Percentiles rank a stretch among this genome's conserved stretches.
Conservation (phyloP, 495 filamentous ascomycete genomes). For the Apodospora peruviana region DNA sequence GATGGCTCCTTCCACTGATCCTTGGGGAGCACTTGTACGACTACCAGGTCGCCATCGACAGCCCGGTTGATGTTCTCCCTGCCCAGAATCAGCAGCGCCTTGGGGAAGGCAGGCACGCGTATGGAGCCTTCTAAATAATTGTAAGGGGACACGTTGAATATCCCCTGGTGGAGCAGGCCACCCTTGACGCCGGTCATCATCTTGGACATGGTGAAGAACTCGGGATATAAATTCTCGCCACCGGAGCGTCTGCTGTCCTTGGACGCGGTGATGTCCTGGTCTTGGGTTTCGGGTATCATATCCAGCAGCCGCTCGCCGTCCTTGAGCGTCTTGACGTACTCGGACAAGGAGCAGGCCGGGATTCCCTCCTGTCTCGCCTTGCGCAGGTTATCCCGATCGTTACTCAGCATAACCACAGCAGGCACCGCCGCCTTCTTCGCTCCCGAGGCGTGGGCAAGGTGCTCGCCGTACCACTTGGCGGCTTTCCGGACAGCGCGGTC, state of each 20-base stretch:
- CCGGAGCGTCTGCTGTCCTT: too few relatives aligned
- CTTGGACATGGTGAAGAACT: constrained; percentile 85
- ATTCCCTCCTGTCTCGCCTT: constrained; percentile 77
- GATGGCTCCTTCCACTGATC: constrained; percentile 96
- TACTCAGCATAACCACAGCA: constrained; percentile 84
- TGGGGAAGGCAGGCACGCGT: constrained; percentile 83
- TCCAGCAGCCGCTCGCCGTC: constrained; percentile 83
- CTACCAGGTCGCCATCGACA: constrained; percentile 84
- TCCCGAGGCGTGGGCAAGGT: constrained; percentile 61
- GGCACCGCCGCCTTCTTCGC: constrained; percentile 60
- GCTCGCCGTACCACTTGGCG: constrained; percentile 82
- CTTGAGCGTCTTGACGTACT: constrained; percentile 79
- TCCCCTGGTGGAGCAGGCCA: constrained; percentile 83
- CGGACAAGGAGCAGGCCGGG: constrained; percentile 56
- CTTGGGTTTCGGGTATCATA: constrained; percentile 78
- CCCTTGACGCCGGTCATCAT: constrained; percentile 88
- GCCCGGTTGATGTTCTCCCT: constrained; percentile 94
- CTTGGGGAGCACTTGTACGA: constrained; percentile 85
- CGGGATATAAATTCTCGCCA: constrained; percentile 70
- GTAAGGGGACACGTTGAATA: constrained; percentile 94
- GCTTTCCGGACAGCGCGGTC: constrained; percentile 85
- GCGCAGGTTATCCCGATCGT: constrained; percentile 79
- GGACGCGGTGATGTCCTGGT: constrained; percentile 58
- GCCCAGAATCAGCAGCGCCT: constrained; percentile 80
- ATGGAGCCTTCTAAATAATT: constrained; percentile 94